Evolutionary conservation across 2,329 filamentous ascomycete species (phyloP).

Genomic region (Didymella keratinophila): DNA sequence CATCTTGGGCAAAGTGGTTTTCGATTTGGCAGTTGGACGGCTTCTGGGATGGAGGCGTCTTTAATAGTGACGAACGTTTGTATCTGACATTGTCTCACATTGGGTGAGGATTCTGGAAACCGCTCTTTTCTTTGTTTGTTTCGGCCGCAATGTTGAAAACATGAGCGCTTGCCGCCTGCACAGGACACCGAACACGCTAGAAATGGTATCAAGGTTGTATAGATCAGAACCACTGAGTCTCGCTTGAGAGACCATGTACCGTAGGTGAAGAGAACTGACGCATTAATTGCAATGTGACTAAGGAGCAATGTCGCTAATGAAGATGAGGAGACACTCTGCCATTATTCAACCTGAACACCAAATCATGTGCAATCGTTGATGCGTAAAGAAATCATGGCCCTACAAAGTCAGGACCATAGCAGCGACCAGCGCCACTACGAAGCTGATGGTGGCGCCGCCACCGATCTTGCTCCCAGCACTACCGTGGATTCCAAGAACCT

Average conservation of each 20-base stretch:
- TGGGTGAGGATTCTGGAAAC: background rate
- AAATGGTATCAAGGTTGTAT: background rate
- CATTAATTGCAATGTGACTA: background rate
- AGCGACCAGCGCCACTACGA: constrained; percentile 45
- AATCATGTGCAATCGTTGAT: constrained; percentile 7
- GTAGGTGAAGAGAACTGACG: background rate
- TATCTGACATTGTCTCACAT: background rate
- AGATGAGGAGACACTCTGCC: background rate
- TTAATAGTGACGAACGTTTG: background rate
- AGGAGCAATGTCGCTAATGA: background rate
- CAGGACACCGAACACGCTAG: background rate
- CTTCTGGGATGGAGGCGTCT: too few species aligned
- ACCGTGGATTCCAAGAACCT: constrained; percentile 48
- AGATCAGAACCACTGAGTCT: background rate
- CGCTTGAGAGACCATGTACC: too few species aligned
- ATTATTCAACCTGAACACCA: background rate
- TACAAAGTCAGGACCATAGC: constrained; percentile 39
- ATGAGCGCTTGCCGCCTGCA: background rate
- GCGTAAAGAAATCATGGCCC: background rate
- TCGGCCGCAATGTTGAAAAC: background rate
- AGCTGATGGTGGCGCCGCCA: constrained; percentile 42
- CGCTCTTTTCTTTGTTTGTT: background rate
- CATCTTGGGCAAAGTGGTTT: background rate
- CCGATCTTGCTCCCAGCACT: constrained; percentile 33
- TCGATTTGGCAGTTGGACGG: background rate